phyloP scores from a whole-genome alignment of 495 filamentous ascomycete genomes.

The Penicillium canescens region DNA sequence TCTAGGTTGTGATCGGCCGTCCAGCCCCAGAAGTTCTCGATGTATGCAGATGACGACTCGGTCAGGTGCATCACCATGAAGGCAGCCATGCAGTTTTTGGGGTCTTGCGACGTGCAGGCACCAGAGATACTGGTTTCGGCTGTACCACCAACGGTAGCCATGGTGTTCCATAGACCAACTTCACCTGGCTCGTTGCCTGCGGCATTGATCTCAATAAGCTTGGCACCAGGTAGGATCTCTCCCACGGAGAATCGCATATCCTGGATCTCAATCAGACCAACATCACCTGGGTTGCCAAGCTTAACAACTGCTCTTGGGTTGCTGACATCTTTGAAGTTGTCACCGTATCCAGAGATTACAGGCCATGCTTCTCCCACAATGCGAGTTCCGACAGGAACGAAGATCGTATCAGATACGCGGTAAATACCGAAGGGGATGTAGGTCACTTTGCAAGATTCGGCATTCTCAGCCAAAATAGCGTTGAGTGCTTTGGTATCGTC shows the following conservation, averaged over 20 bases:
- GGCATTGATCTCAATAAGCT: constrained; percentile 51
- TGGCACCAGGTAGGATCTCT: constrained; percentile 51
- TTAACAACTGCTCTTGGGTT: constrained; percentile 58
- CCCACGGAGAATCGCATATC: constrained; percentile 57
- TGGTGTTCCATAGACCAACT: constrained; percentile 59
- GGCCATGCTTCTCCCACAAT: constrained; percentile 59
- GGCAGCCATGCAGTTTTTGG: constrained; percentile 45
- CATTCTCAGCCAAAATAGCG: constrained; percentile 47
- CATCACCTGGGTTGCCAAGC: constrained; percentile 56
- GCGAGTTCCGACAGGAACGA: constrained; percentile 52
- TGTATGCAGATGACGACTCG: constrained; percentile 48
- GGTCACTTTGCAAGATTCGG: constrained; percentile 49
- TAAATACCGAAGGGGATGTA: constrained; percentile 66
- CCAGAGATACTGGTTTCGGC: constrained; percentile 37
- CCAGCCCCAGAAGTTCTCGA: constrained; percentile 65
- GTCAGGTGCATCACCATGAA: constrained; percentile 56
- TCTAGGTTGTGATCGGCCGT: constrained; percentile 59
- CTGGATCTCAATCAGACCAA: constrained; percentile 57
- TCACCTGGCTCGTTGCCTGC: constrained; percentile 52
- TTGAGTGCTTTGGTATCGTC: constrained; percentile 54
- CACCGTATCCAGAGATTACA: constrained; percentile 50
- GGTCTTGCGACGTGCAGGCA: constrained; percentile 39
- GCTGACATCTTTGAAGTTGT: constrained; percentile 49
- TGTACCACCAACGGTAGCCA: constrained; percentile 54
- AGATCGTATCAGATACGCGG: constrained; percentile 56